Conservation (phyloP, 31 red algal genomes). For the Odonthalia washingtoniensis region DNA sequence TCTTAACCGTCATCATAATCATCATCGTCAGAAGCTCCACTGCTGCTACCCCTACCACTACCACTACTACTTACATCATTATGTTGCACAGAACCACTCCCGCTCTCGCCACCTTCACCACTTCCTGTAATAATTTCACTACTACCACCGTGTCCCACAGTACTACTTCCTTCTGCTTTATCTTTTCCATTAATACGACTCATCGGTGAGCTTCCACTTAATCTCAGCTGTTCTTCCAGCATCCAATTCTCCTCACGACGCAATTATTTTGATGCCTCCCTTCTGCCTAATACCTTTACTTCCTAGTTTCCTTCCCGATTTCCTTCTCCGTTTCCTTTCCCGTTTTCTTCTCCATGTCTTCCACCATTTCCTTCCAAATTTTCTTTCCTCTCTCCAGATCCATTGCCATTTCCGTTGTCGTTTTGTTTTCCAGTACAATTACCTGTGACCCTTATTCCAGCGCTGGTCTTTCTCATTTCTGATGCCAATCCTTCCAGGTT, state of each 20-base stretch:
- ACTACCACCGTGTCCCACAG: background rate
- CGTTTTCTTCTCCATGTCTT: too few relatives aligned
- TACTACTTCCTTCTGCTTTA: background rate
- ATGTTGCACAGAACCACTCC: background rate
- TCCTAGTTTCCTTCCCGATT: too few relatives aligned
- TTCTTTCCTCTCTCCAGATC: too few relatives aligned
- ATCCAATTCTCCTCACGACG: background rate
- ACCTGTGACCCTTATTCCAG: background rate
- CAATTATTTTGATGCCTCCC: background rate
- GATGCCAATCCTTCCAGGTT: background rate
- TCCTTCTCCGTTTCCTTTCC: too few relatives aligned
- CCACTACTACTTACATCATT: background rate
- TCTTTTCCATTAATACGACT: background rate
- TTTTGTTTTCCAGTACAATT: background rate
- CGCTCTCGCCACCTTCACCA: background rate
- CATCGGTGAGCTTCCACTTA: background rate
- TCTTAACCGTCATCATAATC: background rate
- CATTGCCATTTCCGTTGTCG: background rate
- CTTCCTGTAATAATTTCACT: background rate
- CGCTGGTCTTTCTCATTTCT: constrained; percentile 14
- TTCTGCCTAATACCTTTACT: background rate
- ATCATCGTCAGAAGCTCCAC: background rate
- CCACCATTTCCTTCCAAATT: too few relatives aligned
- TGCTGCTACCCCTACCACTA: background rate
- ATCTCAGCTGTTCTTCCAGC: background rate